phyloP scores from a whole-genome alignment of 495 filamentous ascomycete species.

The Pseudomonodictys pantanalensis region DNA sequence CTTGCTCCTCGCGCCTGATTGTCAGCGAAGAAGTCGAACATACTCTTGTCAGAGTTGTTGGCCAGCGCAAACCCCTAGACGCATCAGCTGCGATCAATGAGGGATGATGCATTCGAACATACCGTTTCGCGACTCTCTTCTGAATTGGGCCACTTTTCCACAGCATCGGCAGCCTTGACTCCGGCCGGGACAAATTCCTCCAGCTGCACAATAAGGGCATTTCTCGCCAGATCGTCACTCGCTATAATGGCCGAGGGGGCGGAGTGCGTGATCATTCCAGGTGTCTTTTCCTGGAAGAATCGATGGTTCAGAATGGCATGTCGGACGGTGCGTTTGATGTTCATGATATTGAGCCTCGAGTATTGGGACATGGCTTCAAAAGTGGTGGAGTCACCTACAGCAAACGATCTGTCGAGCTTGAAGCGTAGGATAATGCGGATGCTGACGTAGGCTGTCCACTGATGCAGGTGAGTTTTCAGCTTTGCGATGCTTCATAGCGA shows the following conservation, averaged over 20 bases:
- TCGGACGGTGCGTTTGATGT: neutral
- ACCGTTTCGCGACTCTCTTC: conserved; percentile 9
- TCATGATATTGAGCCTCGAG: neutral
- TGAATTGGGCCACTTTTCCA: conserved; percentile 8
- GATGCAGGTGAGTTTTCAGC: neutral
- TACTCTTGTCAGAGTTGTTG: conserved; percentile 7
- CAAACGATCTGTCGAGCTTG: neutral
- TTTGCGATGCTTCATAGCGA: neutral
- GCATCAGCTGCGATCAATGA: neutral
- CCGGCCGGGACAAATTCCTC: conserved; percentile 12
- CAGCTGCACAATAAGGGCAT: neutral
- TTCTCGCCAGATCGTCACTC: conserved; percentile 1
- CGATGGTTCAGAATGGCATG: conserved; percentile 11
- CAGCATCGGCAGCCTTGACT: conserved; percentile 3
- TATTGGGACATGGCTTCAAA: neutral
- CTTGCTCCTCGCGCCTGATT: neutral
- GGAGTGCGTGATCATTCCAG: conserved; percentile 2
- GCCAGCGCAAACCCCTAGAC: neutral
- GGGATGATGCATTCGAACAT: neutral
- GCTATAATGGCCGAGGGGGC: neutral
- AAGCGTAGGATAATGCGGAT: conserved; percentile 6
- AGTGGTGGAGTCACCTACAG: neutral
- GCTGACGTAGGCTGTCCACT: conserved; percentile 6
- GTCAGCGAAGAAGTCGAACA: conserved; percentile 5
- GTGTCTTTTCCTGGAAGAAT: conserved; percentile 1